Conservation (phyloP, 345 rosid genomes). For the Stellera chamaejasme region DNA sequence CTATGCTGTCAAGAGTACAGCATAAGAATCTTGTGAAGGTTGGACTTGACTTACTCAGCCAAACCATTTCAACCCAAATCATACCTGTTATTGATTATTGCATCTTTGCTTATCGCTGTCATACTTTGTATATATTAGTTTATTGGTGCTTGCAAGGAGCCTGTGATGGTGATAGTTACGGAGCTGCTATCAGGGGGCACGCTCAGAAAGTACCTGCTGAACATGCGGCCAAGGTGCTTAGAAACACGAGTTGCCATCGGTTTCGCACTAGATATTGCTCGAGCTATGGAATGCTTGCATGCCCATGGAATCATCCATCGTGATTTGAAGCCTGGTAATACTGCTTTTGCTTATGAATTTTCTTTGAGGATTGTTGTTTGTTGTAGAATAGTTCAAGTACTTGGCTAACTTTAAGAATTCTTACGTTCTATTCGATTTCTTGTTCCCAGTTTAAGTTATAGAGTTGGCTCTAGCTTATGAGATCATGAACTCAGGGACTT, state of each 20-base stretch:
- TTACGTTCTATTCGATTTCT: too few relatives aligned
- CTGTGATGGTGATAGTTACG: slow-evolving; percentile 91
- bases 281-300: slow-evolving; percentile 95
- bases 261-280: slow-evolving; percentile 86
- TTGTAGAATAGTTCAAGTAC: too few relatives aligned
- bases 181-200: slow-evolving; percentile 86
- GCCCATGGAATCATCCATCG: slow-evolving; percentile 96
- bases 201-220: slow-evolving; percentile 72
- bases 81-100: neutral
- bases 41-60: slow-evolving; percentile 6
- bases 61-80: neutral
- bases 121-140: slow-evolving; percentile 38
- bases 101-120: slow-evolving; percentile 2
- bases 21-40: slow-evolving; percentile 95
- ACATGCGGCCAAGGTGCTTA: slow-evolving; percentile 71
- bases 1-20: slow-evolving; percentile 84
- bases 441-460: too few relatives aligned
- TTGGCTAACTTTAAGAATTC: too few relatives aligned
- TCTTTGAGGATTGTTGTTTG: neutral
- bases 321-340: slow-evolving; percentile 88
- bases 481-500: too few relatives aligned
- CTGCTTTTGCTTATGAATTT: slow-evolving; percentile 3
- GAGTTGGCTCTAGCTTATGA: too few relatives aligned
- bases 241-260: slow-evolving; percentile 69
- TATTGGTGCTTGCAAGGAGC: slow-evolving; percentile 95